Conservation (phyloP, 1,139 yeast species). For the Meyerozyma carpophila region DNA sequence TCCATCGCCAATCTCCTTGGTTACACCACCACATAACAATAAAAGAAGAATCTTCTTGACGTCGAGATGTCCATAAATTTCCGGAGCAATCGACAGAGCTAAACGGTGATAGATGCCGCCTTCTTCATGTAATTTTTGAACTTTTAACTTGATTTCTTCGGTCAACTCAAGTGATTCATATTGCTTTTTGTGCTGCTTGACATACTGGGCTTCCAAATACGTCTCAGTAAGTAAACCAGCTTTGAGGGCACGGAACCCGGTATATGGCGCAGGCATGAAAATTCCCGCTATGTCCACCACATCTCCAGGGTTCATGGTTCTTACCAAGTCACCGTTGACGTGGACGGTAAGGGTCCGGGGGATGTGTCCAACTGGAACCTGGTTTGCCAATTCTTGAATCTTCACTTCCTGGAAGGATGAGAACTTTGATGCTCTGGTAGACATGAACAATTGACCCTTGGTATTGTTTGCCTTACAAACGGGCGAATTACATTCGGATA, state of each 20-base stretch:
- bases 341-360: constrained; percentile 85
- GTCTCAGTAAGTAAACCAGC: constrained; percentile 96
- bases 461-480: constrained; percentile 75
- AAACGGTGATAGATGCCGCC: constrained; percentile 77
- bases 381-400: constrained; percentile 90
- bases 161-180: constrained; percentile 65
- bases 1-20: constrained; percentile 93
- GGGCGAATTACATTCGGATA: constrained; percentile 77
- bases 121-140: constrained; percentile 43
- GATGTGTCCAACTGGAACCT: constrained; percentile 97
- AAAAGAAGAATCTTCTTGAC: constrained; percentile 86
- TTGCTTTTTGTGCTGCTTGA: constrained; percentile 84
- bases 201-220: constrained; percentile 80
- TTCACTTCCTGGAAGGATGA: constrained; percentile 93
- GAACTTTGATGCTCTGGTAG: constrained; percentile 94
- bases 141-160: constrained; percentile 49
- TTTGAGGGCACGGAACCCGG: constrained; percentile 86
- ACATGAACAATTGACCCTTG: constrained; percentile 86
- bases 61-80: constrained; percentile 90
- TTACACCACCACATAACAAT: constrained; percentile 90
- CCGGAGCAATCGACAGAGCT: constrained; percentile 94
- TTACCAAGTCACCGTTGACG: constrained; percentile 83
- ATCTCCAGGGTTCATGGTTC: constrained; percentile 91
- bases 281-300: constrained; percentile 90
- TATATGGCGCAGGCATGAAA: constrained; percentile 89